A percentile compares a stretch with the other conserved stretches of the same genome.
Conservation (phyloP, 257 asterid species). For the Coffea eugenioides region DNA sequence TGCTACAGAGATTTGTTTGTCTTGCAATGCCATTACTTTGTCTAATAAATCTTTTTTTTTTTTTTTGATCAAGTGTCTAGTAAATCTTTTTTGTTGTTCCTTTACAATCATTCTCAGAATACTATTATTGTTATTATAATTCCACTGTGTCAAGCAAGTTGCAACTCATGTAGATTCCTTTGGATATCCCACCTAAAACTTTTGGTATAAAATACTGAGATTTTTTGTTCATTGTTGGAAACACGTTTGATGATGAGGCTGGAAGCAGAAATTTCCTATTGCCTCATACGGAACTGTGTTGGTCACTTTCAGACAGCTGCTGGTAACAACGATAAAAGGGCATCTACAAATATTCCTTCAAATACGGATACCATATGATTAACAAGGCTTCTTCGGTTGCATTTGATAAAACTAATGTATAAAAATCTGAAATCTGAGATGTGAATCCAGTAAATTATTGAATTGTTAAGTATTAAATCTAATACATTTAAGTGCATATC, state of each 20-base stretch:
- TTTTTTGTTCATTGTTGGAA: constrained; percentile 11
- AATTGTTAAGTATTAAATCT: too few relatives aligned
- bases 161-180: neutral
- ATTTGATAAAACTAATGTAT: too few relatives aligned
- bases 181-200: neutral
- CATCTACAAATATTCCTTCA: neutral
- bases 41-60: too few relatives aligned
- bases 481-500: too few relatives aligned
- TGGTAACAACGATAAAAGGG: neutral
- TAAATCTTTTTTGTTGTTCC: too few relatives aligned
- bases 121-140: too few relatives aligned
- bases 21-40: too few relatives aligned
- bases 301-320: constrained; percentile 18
- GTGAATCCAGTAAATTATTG: too few relatives aligned
- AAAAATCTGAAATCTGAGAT: too few relatives aligned
- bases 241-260: constrained; percentile 10
- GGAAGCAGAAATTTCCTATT: neutral
- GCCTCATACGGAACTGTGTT: neutral
- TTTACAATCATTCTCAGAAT: neutral
- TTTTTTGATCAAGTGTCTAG: too few relatives aligned
- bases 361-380: neutral
- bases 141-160: too few relatives aligned
- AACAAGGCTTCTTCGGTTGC: too few relatives aligned
- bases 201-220: neutral
- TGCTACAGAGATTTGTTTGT: neutral